phyloP scores from a whole-genome alignment of 2,329 filamentous ascomycete genomes.

The Davidsoniella australis region DNA sequence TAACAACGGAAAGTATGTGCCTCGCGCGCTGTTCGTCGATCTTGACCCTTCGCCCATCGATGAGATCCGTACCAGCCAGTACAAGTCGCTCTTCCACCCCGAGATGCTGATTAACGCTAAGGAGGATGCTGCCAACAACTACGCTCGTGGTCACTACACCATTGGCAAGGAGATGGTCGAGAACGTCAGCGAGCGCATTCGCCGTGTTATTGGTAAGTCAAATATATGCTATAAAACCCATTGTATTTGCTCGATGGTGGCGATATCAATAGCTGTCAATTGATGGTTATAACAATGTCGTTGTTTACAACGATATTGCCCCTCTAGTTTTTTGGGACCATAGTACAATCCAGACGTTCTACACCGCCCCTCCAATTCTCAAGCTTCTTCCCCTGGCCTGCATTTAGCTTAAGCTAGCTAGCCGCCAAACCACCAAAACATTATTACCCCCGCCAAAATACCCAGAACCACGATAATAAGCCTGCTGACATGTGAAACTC shows the following conservation, averaged over 20 bases:
- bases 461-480: conserved; percentile 3
- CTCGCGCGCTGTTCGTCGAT: conserved; percentile 55
- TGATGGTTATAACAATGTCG: background rate
- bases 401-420: background rate
- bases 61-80: conserved; percentile 52
- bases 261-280: background rate
- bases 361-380: conserved; percentile 2
- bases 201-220: conserved; percentile 46
- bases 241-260: background rate
- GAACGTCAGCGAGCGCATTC: conserved; percentile 50
- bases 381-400: background rate
- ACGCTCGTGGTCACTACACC: conserved; percentile 60
- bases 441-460: background rate
- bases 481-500: conserved; percentile 13
- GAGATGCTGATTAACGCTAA: conserved; percentile 57
- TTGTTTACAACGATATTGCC: background rate
- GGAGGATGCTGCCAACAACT: conserved; percentile 65
- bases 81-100: conserved; percentile 55
- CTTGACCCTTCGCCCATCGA: conserved; percentile 57
- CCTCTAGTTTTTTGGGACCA: background rate
- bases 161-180: conserved; percentile 64
- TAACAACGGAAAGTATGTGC: conserved; percentile 53
- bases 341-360: background rate
- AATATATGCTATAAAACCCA: background rate
- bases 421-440: background rate